Conservation (phyloP, 2,329 filamentous ascomycete genomes). For the Claviceps digitariae region DNA sequence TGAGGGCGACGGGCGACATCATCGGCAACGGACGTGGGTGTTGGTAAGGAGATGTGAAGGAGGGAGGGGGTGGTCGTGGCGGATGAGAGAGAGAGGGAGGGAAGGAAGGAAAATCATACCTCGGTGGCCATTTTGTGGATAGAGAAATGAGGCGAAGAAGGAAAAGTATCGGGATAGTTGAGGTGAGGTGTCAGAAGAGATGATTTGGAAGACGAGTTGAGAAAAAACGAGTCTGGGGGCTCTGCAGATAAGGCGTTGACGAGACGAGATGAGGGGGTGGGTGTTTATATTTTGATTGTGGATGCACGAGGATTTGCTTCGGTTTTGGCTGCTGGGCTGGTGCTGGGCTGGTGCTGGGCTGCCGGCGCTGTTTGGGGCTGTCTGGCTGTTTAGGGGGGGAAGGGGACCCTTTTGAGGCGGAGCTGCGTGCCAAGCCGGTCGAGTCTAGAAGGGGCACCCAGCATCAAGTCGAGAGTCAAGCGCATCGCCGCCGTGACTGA, state of each 20-base stretch:
- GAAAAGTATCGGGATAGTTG: not conserved
- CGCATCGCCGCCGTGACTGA: not conserved
- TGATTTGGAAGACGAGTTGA: conserved; percentile 11
- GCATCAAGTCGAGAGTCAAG: not conserved
- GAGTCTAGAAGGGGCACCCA: not conserved
- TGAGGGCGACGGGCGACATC: conserved; percentile 1
- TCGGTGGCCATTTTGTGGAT: conserved; percentile 19
- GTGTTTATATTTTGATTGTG: conserved; percentile 21
- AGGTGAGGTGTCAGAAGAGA: conserved; percentile 7
- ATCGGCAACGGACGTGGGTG: conserved; percentile 1
- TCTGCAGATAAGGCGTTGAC: conserved; percentile 11
- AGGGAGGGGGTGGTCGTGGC: conserved; percentile 4
- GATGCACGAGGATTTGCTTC: conserved; percentile 9
- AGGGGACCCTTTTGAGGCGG: conserved; percentile 1
- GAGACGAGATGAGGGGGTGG: conserved; percentile 14
- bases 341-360: not conserved
- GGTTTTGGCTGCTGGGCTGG: conserved; percentile 3
- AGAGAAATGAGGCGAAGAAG: not conserved
- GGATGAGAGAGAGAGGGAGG: conserved; percentile 1
- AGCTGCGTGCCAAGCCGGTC: not conserved
- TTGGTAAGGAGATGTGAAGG: conserved; percentile 2
- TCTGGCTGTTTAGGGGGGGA: not conserved
- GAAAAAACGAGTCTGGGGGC: conserved; percentile 10
- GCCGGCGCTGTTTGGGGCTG: not conserved
- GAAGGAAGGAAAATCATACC: conserved; percentile 12